Percentiles rank a stretch among this genome's conserved stretches.
phyloP scores from a whole-genome alignment of 345 rosid species.

The Ceriops zippeliana region DNA sequence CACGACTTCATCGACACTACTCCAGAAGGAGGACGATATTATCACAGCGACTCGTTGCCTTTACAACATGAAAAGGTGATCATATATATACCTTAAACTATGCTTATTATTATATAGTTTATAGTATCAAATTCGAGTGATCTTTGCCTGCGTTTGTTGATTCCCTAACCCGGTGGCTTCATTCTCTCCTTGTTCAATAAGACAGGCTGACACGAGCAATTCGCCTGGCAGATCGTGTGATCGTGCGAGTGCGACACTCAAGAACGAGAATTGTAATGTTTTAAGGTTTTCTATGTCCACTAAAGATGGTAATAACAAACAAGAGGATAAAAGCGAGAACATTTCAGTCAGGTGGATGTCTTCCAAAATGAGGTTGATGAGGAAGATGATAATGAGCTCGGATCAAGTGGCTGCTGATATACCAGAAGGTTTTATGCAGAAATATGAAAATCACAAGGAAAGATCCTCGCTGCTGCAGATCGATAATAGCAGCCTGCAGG shows the following conservation, averaged over 20 bases:
- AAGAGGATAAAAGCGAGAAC: conserved; percentile 21
- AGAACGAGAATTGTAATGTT: conserved; percentile 14
- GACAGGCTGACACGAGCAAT: conserved; percentile 25
- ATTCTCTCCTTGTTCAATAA: neutral
- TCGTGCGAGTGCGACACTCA: conserved; percentile 2
- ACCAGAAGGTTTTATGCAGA: conserved; percentile 7
- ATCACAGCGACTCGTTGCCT: conserved; percentile 12
- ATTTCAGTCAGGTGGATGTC: conserved; percentile 44
- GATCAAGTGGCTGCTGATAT: conserved; percentile 1
- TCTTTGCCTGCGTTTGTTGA: neutral
- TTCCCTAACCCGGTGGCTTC: conserved; percentile 7
- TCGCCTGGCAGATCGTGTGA: conserved; percentile 31
- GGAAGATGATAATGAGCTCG: conserved; percentile 28
- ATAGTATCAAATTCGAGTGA: no score
- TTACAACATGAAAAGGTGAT: conserved; percentile 22
- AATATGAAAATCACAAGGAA: conserved; percentile 20
- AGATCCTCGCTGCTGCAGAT: conserved; percentile 3
- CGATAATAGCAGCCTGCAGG: conserved; percentile 3
- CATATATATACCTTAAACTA: neutral
- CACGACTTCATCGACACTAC: conserved; percentile 27
- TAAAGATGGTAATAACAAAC: conserved; percentile 23
- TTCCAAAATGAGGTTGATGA: conserved; percentile 44
- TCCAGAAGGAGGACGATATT: conserved; percentile 25
- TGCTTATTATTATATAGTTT: no score
- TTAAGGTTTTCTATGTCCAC: conserved; percentile 30